Base-by-base conservation (phyloP, 2,329 filamentous ascomycete species). In the Claviceps pazoutovae region DNA sequence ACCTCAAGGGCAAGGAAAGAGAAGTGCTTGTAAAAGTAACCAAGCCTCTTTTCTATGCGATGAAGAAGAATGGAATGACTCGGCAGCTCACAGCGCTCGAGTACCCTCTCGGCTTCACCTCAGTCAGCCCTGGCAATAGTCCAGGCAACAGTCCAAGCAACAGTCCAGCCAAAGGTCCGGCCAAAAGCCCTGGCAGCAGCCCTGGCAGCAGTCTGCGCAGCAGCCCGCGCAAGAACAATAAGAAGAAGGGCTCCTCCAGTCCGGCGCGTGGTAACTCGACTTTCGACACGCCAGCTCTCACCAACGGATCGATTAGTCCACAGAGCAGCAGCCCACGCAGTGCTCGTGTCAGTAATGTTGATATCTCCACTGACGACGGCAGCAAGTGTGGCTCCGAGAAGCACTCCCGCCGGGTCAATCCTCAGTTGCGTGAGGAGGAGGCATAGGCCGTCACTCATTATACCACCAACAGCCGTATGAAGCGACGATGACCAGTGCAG, bases 301-400 rank as follows among this genome's bases (percentile, higher is more conserved):
- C 82, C 2, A 83, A 77, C 58, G 83, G 83, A 59, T 78, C 79
- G 41, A 85, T 85, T 61, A 86, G 80, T 56, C 82, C 82, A 1
- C 79, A 82, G 59, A 86, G 79, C 63, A 82, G 73, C 62, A 81
- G 76, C 54, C 73, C 82, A 2, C 78, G 82, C 4, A 86, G 82
- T 64, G 78, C 80, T 2, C 79, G 74, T 56, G 73, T 73, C 39
- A 82, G 80, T 60, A 76, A 78, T 48, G 64, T 70, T 14, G 73
- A 70, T 23, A 67, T 68, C 34, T 59, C 60, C 7, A 58, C 61
- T 11, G 62, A 63, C 17, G 64, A 67, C 11, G 58, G 57, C 41
- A 53, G 53, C 48, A 62, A 58, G 48, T 61, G 62, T 55, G 21
- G 54, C n/a, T 46, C 57, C 16, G 46, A 46, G n/a, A 50, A 55